Evolutionary conservation across 1,139 yeast species (phyloP), one percentile per base, ranked within the genome.

Genomic region (Yamadazyma dendronema): DNA sequence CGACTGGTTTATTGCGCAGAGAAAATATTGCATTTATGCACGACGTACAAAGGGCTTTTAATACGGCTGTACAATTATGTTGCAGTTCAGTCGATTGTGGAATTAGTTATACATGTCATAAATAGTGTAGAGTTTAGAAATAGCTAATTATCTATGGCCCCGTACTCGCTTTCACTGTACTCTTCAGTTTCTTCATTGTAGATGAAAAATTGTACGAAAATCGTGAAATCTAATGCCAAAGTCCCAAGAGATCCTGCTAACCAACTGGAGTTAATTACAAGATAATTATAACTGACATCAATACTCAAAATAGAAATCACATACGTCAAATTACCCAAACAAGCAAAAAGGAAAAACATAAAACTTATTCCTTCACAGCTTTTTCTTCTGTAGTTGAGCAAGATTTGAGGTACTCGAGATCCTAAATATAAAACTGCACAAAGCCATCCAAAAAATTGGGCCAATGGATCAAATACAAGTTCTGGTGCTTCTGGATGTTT

Each of bases 331-430:
- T 90, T 90, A 33, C 97, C 97, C 42, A 90, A 65, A 58, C 96
- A 88, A 25, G 97, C 97, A 70, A 90, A 89, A 28, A 89, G 65
- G 62, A 90, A 90, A 62, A 90, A 90, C 73, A 90, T 72, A 57
- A 90, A 88, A 19, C 95, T 84, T 37, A 90, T 84, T 21, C 97
- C 97, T 43, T 89, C 97, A 54, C 96, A 86, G 2, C 95, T 84
- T 62, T 88, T 88, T 51, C 97, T 74, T 57, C 81, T 72, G 56
- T 72, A 87, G 62, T 90, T 90, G 43, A 90, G 72, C 40, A 86
- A 59, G 42, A 90, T 86, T 62, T 90, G 97, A 1, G 97, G 97
- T 17, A 90, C 62, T 49, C 97, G 71, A 12, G 96, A 88, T 1
- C 96, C 96, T 48, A 90, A 65, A 57, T 90, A 90, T 33, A 90